Conservation (phyloP, 306 rosid species). For the Ammopiptanthus mongolicus region DNA sequence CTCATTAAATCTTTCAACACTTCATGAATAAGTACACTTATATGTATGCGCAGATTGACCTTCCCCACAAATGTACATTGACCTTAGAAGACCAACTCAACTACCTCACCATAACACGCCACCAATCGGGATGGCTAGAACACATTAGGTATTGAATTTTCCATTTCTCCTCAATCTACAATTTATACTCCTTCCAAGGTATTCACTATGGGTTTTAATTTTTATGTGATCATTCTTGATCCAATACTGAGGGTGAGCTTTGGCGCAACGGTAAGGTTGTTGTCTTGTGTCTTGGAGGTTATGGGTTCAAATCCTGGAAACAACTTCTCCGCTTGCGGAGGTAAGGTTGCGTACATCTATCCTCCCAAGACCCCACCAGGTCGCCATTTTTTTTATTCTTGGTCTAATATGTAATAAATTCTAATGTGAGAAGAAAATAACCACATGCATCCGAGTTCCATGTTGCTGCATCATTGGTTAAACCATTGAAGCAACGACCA, state of each 20-base stretch:
- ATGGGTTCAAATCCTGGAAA: no score
- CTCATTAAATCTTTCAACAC: not conserved
- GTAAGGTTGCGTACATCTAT: no score
- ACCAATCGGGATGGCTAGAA: not conserved
- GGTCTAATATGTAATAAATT: not conserved
- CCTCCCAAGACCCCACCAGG: no score
- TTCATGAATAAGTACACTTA: not conserved
- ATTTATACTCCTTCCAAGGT: not conserved
- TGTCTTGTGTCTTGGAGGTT: no score
- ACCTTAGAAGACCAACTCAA: not conserved
- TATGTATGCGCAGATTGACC: not conserved
- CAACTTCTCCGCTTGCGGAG: no score
- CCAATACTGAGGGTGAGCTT: no score
- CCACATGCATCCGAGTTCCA: not conserved
- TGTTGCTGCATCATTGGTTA: not conserved
- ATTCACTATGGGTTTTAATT: not conserved
- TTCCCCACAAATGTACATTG: not conserved
- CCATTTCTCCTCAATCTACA: not conserved
- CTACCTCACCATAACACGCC: not conserved
- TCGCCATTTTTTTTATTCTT: no score
- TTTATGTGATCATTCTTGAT: not conserved
- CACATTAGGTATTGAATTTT: not conserved
- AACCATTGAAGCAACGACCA: not conserved
- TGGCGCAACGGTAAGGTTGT: no score
- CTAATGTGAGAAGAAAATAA: not conserved